Evolutionary conservation across 345 rosid species (phyloP).

Genomic region (Geranium brycei): DNA sequence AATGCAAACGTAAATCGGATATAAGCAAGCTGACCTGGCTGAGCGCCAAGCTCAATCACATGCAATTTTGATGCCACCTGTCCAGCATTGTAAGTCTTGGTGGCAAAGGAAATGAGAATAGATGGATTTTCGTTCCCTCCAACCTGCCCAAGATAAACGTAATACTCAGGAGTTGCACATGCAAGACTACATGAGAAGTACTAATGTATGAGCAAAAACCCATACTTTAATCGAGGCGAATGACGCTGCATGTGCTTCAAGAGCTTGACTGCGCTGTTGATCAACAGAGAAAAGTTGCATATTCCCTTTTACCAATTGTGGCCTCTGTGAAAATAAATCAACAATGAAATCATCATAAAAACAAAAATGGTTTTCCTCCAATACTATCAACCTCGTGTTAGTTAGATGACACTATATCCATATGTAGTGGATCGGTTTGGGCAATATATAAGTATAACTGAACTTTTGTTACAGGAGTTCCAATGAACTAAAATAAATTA

Average conservation of each 20-base stretch:
- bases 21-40: conserved; percentile 44
- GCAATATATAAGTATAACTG: background rate
- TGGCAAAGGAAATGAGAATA: conserved; percentile 76
- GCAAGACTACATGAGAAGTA: background rate
- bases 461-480: background rate
- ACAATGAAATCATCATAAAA: no score
- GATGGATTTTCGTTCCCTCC: conserved; percentile 97
- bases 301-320: conserved; percentile 83
- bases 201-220: background rate
- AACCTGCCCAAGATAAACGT: conserved; percentile 29
- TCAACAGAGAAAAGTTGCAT: conserved; percentile 93
- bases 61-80: conserved; percentile 87
- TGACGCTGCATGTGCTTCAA: conserved; percentile 85
- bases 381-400: no score
- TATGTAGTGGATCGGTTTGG: conserved; percentile 18
- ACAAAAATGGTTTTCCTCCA: background rate
- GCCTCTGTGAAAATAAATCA: conserved; percentile 35
- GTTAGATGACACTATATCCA: no score
- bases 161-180: background rate
- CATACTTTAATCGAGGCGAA: conserved; percentile 64
- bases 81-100: conserved; percentile 81
- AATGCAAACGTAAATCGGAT: background rate
- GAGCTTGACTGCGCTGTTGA: conserved; percentile 88
- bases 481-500: background rate
- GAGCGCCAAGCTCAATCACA: conserved; percentile 95